These are phyloP conservation scores for Pseudovirgaria hyperparasitica DNA, from an alignment of 2,329 filamentous ascomycete genomes.

Conservation along the genomic window DNA sequence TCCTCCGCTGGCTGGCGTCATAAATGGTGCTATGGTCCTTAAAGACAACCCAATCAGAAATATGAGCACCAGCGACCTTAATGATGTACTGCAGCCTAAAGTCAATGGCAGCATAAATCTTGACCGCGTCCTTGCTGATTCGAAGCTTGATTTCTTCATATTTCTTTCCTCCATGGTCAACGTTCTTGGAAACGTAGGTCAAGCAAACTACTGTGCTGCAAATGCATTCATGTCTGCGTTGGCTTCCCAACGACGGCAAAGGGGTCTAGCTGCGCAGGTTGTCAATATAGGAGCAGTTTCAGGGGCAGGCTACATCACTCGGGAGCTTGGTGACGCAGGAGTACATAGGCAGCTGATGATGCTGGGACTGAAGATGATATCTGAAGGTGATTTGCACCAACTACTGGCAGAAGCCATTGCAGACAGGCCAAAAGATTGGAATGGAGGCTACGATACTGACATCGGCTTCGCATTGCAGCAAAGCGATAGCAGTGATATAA, in stretches of 20 bases:
- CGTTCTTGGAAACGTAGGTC: slow-evolving; percentile 3
- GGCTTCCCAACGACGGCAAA: slow-evolving; percentile 19
- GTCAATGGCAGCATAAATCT: slow-evolving; percentile 3
- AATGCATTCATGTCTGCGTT: slow-evolving; percentile 26
- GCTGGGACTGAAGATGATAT: slow-evolving; percentile 15
- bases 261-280: slow-evolving; percentile 24
- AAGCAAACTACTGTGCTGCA: slow-evolving; percentile 4
- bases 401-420: slow-evolving; percentile 40
- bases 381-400: slow-evolving; percentile 39
- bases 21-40: slow-evolving; percentile 3
- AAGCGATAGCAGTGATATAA: background rate
- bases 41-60: slow-evolving; percentile 1
- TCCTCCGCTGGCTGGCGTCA: slow-evolving; percentile 3
- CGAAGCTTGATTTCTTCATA: slow-evolving; percentile 6
- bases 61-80: background rate
- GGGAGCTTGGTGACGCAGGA: too few species aligned
- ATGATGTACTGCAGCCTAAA: slow-evolving; percentile 1
- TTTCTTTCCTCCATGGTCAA: slow-evolving; percentile 5
- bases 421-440: too few species aligned
- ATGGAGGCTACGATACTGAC: too few species aligned
- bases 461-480: too few species aligned
- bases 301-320: slow-evolving; percentile 29
- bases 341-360: slow-evolving; percentile 1
- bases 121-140: slow-evolving; percentile 1
- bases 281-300: slow-evolving; percentile 26